A percentile compares a stretch with the other conserved stretches of the same genome.
These are phyloP conservation scores for Camelina sativa DNA, from an alignment of 345 rosid genomes.

Conservation along the genomic window DNA sequence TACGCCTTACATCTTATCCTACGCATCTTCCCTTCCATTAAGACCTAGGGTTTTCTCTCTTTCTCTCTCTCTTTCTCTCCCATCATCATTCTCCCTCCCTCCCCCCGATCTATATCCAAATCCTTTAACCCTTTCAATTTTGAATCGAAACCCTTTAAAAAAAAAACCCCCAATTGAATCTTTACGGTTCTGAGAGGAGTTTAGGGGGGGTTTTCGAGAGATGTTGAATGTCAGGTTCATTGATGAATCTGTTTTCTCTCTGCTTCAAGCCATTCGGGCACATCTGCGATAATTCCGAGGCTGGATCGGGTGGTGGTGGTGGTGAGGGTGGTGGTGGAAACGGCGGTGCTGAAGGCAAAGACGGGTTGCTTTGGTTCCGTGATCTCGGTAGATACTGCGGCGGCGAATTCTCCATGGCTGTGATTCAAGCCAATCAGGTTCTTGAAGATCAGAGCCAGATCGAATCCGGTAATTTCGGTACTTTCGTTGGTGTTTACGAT, in stretches of 20 bases:
- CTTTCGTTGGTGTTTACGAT: constrained; percentile 89
- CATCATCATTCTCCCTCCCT: constrained; percentile 31
- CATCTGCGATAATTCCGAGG: constrained; percentile 35
- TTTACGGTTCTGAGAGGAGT: constrained; percentile 25
- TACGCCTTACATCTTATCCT: constrained; percentile 42
- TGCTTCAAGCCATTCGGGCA: constrained; percentile 84
- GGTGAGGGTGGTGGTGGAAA: constrained; percentile 36
- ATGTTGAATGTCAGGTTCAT: constrained; percentile 91
- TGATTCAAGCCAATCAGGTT: constrained; percentile 85
- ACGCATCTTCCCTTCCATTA: constrained; percentile 45
- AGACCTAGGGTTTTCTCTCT: constrained; percentile 39
- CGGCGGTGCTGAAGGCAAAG: constrained; percentile 62
- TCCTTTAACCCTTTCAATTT: constrained; percentile 8
- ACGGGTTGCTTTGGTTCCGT: constrained; percentile 79
- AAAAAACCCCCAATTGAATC: not conserved
- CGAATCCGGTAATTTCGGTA: constrained; percentile 90
- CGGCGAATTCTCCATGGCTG: constrained; percentile 93
- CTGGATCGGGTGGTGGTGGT: constrained; percentile 38
- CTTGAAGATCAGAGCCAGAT: constrained; percentile 91
- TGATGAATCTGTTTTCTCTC: constrained; percentile 83
- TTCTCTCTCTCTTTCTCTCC: not conserved
- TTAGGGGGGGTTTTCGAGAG: constrained; percentile 58
- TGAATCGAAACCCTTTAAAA: constrained; percentile 18
- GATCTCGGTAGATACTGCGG: constrained; percentile 69
- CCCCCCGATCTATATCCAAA: not conserved